phyloP scores from a whole-genome alignment of 768 basidiomycete species.

The Butyriboletus loyo region DNA sequence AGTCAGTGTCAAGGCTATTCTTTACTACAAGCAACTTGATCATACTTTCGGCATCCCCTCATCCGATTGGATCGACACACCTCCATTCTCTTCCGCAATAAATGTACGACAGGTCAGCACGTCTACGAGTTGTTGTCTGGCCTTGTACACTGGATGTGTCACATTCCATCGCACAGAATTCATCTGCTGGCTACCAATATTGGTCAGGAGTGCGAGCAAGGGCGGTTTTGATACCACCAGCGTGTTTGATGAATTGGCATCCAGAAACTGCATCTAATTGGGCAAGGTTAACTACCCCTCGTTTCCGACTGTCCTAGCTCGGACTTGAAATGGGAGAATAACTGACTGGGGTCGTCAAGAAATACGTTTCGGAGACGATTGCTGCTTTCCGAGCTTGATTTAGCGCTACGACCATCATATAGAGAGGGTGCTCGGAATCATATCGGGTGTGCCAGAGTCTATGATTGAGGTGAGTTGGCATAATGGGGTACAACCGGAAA shows the following conservation, averaged over 20 bases:
- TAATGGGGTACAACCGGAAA: background rate
- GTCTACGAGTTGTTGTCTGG: slow-evolving; percentile 47
- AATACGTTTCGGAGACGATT: slow-evolving; percentile 39
- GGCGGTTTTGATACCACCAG: slow-evolving; percentile 55
- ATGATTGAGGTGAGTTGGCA: slow-evolving; percentile 4
- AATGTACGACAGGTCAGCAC: slow-evolving; percentile 47
- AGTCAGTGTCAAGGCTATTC: background rate
- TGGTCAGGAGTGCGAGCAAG: slow-evolving; percentile 54
- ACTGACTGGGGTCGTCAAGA: slow-evolving; percentile 47
- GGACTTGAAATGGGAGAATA: background rate
- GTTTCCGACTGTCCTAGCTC: background rate
- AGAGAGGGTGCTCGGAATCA: slow-evolving; percentile 46
- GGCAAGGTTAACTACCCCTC: background rate
- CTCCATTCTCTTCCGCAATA: slow-evolving; percentile 39
- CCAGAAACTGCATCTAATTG: slow-evolving; percentile 44
- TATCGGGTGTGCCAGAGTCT: slow-evolving; percentile 65
- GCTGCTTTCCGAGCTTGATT: slow-evolving; percentile 54
- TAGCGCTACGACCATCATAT: slow-evolving; percentile 44
- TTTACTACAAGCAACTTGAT: background rate
- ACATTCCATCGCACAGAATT: slow-evolving; percentile 41
- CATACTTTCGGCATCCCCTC: slow-evolving; percentile 48
- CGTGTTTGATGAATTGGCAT: slow-evolving; percentile 36
- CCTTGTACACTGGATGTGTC: slow-evolving; percentile 38
- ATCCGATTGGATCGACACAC: slow-evolving; percentile 36
- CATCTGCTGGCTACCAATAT: slow-evolving; percentile 42